Evolutionary conservation across 306 rosid genomes (phyloP).

Genomic region (Lablab purpureus): DNA sequence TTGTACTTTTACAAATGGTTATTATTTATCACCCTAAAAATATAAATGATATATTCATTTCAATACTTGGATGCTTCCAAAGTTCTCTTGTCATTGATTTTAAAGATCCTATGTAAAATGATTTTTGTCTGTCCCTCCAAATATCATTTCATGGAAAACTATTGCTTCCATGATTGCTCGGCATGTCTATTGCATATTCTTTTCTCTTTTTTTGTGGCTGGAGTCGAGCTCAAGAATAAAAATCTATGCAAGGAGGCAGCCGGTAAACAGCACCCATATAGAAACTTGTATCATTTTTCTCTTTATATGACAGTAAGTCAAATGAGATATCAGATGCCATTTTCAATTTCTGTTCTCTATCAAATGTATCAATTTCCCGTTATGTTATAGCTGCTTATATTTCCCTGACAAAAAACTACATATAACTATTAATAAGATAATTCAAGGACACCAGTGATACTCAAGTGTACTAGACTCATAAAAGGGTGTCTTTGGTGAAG

Average conservation of each 20-base stretch:
- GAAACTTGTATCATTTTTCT: conserved; percentile 12
- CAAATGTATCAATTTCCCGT: background rate
- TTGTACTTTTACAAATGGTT: background rate
- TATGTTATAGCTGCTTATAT: background rate
- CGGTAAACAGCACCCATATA: conserved; percentile 29
- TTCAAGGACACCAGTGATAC: too few species aligned
- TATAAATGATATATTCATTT: background rate
- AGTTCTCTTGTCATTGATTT: background rate
- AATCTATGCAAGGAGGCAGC: conserved; percentile 53
- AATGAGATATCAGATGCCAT: conserved; percentile 14
- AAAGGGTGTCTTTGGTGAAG: too few species aligned
- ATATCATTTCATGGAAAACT: background rate
- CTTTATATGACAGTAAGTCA: background rate
- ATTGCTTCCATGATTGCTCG: background rate
- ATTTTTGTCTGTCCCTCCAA: background rate
- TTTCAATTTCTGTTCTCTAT: conserved; percentile 22
- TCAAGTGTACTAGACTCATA: too few species aligned
- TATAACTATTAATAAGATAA: too few species aligned
- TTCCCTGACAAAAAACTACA: too few species aligned
- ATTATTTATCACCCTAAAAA: background rate
- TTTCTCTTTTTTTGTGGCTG: background rate
- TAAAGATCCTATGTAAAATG: background rate
- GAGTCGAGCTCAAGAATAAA: conserved; percentile 11
- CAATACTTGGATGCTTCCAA: background rate
- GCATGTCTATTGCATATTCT: background rate